Conservation (phyloP, 768 basidiomycete genomes). For the Boletus coccyginus region DNA sequence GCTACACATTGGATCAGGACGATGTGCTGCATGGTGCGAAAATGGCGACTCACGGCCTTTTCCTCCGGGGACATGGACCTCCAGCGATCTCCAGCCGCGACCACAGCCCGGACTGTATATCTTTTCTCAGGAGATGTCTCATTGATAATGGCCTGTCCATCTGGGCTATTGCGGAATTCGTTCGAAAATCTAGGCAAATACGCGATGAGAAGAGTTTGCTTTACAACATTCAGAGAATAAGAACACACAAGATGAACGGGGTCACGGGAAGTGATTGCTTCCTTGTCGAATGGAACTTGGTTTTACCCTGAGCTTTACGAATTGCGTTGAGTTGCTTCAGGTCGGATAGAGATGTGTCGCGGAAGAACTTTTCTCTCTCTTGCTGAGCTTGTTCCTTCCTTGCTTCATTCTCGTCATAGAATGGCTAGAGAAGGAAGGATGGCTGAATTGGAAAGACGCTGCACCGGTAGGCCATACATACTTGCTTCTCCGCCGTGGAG, state of each 20-base stretch:
- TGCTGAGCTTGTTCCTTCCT: constrained; percentile 18
- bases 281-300: constrained; percentile 2
- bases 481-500: constrained; percentile 36
- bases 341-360: constrained; percentile 13
- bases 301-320: constrained; percentile 27
- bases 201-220: background rate
- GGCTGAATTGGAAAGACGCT: background rate
- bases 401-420: constrained; percentile 17
- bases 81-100: constrained; percentile 29
- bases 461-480: constrained; percentile 8
- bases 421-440: constrained; percentile 20
- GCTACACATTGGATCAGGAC: constrained; percentile 11
- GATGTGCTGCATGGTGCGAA: background rate
- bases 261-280: background rate
- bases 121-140: constrained; percentile 1
- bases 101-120: background rate
- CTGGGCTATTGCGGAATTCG: constrained; percentile 17
- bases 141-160: constrained; percentile 14
- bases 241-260: constrained; percentile 28
- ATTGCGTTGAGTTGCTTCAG: constrained; percentile 34
- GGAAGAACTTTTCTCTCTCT: constrained; percentile 29
- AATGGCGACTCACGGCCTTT: constrained; percentile 25
- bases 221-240: background rate
- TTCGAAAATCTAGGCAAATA: constrained; percentile 16
- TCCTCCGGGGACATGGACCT: constrained; percentile 30